Conservation (phyloP, 2,329 filamentous ascomycete genomes). For the Colletotrichum sublineola region DNA sequence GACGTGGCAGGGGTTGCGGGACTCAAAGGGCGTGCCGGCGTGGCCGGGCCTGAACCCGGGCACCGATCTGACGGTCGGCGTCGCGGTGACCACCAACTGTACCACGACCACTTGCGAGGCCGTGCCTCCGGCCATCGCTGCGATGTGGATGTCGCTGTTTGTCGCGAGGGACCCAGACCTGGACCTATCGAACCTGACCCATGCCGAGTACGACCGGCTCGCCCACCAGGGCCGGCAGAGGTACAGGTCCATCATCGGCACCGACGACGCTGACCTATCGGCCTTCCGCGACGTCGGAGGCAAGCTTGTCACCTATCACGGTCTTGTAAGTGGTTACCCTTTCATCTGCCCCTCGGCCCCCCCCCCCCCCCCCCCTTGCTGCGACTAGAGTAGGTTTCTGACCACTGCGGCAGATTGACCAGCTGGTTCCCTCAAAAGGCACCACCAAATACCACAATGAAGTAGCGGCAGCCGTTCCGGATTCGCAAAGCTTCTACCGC, state of each 20-base stretch:
- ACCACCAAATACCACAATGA: conserved; percentile 49
- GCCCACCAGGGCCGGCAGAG: conserved; percentile 3
- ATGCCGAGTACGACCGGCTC: conserved; percentile 39
- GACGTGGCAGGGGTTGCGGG: conserved; percentile 40
- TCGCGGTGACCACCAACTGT: conserved; percentile 21
- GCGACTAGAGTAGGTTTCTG: neutral
- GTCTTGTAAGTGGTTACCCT: conserved; percentile 43
- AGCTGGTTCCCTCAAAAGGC: conserved; percentile 50
- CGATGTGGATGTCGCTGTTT: conserved; percentile 46
- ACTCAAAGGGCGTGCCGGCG: neutral
- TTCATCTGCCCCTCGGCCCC: too few relatives aligned
- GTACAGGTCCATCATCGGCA: conserved; percentile 45
- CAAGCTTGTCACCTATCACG: conserved; percentile 59
- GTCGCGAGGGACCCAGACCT: conserved; percentile 49
- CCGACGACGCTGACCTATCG: conserved; percentile 48
- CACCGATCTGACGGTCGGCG: conserved; percentile 36
- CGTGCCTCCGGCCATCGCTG: conserved; percentile 25
- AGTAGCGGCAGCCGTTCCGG: neutral
- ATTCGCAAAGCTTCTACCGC: conserved; percentile 20
- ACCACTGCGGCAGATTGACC: conserved; percentile 47
- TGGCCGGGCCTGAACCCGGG: conserved; percentile 36
- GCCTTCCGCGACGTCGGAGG: conserved; percentile 52
- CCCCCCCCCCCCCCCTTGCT: neutral
- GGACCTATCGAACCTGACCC: conserved; percentile 41
- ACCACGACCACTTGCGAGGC: neutral